These are phyloP conservation scores for Fraxinus xanthoxyloides DNA, from an alignment of 305 asterid species.

Conservation along the genomic window DNA sequence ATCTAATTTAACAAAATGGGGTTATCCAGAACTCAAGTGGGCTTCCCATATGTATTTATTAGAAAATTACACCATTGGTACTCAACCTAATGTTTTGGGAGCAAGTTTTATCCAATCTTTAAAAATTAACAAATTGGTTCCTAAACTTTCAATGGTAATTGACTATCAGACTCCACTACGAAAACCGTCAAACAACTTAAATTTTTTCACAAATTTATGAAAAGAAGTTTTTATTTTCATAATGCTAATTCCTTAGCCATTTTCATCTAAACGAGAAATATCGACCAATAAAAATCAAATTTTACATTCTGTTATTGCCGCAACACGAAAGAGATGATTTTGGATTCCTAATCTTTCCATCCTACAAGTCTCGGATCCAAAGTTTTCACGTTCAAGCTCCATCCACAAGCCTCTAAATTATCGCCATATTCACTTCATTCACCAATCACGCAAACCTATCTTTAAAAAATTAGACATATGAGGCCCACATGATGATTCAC, in stretches of 20 bases:
- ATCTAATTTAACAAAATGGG: neutral
- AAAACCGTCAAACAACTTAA: neutral
- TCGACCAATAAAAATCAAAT: neutral
- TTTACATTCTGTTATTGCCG: neutral
- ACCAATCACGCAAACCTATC: neutral
- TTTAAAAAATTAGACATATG: neutral
- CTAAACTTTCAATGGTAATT: neutral
- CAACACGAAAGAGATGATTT: neutral
- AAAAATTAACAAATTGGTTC: neutral
- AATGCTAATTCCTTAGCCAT: neutral
- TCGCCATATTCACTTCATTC: neutral
- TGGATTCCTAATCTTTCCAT: neutral
- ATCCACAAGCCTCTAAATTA: neutral
- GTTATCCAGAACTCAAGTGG: conserved; percentile 20
- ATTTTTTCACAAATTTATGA: neutral
- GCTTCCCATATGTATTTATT: conserved; percentile 16
- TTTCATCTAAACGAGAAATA: neutral
- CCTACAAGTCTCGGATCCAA: neutral
- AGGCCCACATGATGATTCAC: neutral
- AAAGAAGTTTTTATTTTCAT: neutral
- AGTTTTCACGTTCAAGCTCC: neutral
- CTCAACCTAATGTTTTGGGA: neutral
- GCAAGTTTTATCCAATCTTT: neutral
- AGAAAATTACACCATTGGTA: neutral
- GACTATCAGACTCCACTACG: neutral